Evolutionary conservation across 179 eudicot species (phyloP), one percentile per base, ranked within the genome.

Genomic region (Beta lomatogona): DNA sequence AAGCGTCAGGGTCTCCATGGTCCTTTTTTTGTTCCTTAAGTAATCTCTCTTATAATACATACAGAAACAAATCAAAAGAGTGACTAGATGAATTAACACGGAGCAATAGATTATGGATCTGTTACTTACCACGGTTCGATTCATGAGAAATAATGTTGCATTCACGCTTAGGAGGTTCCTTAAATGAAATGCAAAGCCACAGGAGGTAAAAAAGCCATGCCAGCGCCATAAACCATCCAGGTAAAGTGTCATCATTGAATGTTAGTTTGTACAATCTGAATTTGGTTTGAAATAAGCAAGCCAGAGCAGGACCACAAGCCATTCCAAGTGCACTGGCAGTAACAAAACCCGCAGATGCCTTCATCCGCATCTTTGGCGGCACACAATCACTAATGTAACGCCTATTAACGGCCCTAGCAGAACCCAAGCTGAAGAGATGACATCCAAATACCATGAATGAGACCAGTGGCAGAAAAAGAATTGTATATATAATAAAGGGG

Each of bases 141-240:
- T 83, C 88, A 50, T 73, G 86, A 41, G 85, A 68, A 63, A 44
- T n/a, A 83, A 67, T 21, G 41, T 78, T 78, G 28, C 41, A 79
- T 76, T 87, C 80, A 73, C 82, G 88, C 71, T 83, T 70, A 54
- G 87, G 81, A 73, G 96, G 97, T 79, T 93, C 96, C 82, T 84
- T 91, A 41, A 93, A 93, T 46, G 84, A 80, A 22, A 87, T 78
- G 83, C 89, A 90, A 75, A 93, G 78, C 85, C 90, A 86, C 31
- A 87, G 0, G 11, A 91, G 83, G 84, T 93, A 93, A 74, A 89
- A 28, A 75, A 93, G 89, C 97, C 97, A 93, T 36, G 94, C 93
- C 53, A 91, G 71, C 65, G 97, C 94, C 97, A 93, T 93, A 78
- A 93, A 78, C 97, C 97, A 93, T 52, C 97, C 97, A 22, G 97